A percentile compares a stretch with the other conserved stretches of the same genome.
Evolutionary conservation across 129 eudicot species (phyloP).

Genomic region (Flaveria ramosissima): DNA sequence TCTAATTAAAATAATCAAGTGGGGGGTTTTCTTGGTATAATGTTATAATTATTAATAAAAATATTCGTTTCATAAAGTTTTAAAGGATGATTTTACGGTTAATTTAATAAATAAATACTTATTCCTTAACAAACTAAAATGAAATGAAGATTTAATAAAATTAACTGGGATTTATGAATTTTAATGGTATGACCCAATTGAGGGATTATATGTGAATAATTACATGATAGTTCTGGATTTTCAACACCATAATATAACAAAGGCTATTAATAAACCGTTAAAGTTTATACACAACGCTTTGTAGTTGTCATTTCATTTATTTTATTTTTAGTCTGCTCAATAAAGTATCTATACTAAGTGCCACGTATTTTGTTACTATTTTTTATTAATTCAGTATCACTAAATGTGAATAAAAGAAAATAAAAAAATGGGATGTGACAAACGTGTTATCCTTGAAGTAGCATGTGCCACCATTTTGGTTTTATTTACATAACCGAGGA

Average conservation of each 20-base stretch:
- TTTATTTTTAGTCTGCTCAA: no score
- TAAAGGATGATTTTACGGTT: background rate
- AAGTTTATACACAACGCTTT: no score
- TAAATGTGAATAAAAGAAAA: background rate
- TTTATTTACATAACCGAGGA: background rate
- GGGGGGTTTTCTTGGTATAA: background rate
- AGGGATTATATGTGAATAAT: no score
- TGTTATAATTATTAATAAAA: background rate
- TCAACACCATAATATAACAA: background rate
- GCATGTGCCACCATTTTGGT: slow-evolving; percentile 4
- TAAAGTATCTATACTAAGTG: background rate
- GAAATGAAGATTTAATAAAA: background rate
- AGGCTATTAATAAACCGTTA: no score
- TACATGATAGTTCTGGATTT: background rate
- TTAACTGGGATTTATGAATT: background rate
- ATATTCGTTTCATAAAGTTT: background rate
- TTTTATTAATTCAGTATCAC: background rate
- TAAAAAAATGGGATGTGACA: background rate
- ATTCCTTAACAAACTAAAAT: background rate
- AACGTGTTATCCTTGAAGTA: background rate
- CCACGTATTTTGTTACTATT: background rate
- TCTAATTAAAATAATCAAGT: background rate
- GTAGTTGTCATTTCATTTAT: no score
- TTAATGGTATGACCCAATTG: no score
- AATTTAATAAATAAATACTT: background rate